phyloP scores from a whole-genome alignment of 129 eudicot species.

The Arctium minus region DNA sequence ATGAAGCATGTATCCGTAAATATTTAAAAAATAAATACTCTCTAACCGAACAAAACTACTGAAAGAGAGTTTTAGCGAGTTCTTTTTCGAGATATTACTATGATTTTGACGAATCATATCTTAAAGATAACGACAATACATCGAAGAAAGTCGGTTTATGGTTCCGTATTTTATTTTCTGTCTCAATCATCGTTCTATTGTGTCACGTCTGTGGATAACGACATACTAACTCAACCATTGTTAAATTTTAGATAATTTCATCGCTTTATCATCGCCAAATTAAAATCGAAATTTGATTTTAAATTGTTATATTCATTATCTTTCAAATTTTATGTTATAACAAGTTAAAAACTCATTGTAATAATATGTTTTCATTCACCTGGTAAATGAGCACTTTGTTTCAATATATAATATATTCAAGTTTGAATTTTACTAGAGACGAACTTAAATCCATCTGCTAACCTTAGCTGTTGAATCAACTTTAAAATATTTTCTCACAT shows the following conservation, averaged over 20 bases:
- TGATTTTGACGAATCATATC: background rate
- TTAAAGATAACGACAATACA: background rate
- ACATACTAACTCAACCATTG: background rate
- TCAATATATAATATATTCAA: no score
- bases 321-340: background rate
- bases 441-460: no score
- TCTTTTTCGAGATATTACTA: background rate
- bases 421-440: no score
- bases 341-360: no score
- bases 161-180: background rate
- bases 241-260: background rate
- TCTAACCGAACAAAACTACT: background rate
- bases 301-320: background rate
- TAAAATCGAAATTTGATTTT: background rate
- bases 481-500: no score
- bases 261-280: background rate
- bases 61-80: background rate
- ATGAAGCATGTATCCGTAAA: background rate
- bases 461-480: no score
- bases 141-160: background rate
- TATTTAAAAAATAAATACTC: no score
- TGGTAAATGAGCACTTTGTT: no score
- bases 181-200: background rate
- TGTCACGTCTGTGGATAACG: background rate
- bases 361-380: background rate